Evolutionary conservation across 208 protist species (phyloP), one percentile per base, ranked within the genome.

Genomic region (Borovskyia barvae): DNA sequence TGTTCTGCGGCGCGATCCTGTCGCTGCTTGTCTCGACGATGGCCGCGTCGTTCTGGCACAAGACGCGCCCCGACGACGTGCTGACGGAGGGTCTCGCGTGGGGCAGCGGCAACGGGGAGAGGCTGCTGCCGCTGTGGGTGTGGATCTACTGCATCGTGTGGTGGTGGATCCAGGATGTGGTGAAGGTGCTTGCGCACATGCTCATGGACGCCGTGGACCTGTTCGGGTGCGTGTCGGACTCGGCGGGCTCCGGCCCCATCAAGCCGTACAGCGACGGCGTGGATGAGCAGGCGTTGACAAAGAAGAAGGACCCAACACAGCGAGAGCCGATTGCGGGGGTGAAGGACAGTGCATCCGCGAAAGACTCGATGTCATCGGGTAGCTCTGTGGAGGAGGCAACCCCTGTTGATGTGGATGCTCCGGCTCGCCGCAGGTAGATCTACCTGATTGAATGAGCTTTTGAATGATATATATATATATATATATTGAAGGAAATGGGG

Each of bases 81-180:
- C 63, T 78, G 50, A 85, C 82, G 33, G 73, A 83, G 54, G 90
- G 90, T 55, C 82, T 96, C 58, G 80, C 82, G 25, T 81, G 60
- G 51, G 81, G 80, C 51, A 52, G 82, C 22, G 65, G 5, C 20
- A 64, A 61, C 46, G 35, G 52, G 14, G 66, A 93, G 56, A 84
- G 62, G 45, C 71, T 92, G 52, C 68, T 85, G 49, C 85, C 90
- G 30, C 68, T 96, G 61, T 92, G 80, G 82, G 77, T 93, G 51
- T 95, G 90, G 90, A 82, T 92, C 55, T 93, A 95, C 73, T 93
- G 90, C 70, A 70, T 95, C n/a, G 61, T 93, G 57, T 93, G 86
- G 86, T 95, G 86, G 86, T 28, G 92, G n/a, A 68, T 92, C 37
- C 90, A 95, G 69, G 90, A 95, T 51, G 52, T 74, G 37, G 41